These are phyloP conservation scores for Zea luxurians DNA, from an alignment of 176 grass and related monocot species.

Conservation along the genomic window DNA sequence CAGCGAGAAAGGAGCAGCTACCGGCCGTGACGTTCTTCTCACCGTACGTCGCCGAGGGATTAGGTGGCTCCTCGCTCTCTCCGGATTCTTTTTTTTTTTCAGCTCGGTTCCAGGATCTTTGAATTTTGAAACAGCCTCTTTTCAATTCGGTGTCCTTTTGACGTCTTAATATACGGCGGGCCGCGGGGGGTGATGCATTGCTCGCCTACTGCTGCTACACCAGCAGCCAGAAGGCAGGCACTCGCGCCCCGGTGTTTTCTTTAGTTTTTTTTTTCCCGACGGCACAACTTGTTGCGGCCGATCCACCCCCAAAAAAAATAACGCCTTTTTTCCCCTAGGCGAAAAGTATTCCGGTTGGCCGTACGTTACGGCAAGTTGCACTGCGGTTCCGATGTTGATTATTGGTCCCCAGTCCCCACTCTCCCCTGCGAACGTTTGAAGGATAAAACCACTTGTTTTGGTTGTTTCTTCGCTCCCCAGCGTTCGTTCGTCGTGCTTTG, in stretches of 20 bases:
- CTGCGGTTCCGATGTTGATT: conserved; percentile 37
- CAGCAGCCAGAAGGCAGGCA: not conserved
- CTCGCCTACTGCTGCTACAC: conserved; percentile 6
- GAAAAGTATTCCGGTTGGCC: conserved; percentile 46
- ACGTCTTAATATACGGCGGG: conserved; percentile 4
- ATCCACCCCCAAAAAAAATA: conserved; percentile 22
- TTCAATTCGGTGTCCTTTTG: not conserved
- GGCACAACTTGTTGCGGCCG: conserved; percentile 38
- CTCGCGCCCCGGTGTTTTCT: not conserved
- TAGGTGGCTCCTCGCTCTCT: conserved; percentile 21
- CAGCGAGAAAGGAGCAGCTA: conserved; percentile 9
- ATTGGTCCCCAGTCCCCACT: conserved; percentile 20
- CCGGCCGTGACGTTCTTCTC: conserved; percentile 2
- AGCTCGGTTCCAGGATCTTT: conserved; percentile 23
- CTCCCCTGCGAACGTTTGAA: conserved; percentile 1
- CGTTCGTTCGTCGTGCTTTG: conserved; percentile 15
- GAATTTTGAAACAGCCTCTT: not conserved
- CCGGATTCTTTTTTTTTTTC: not conserved
- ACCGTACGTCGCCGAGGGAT: conserved; percentile 18
- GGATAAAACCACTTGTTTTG: conserved; percentile 35
- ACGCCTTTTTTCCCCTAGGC: not conserved
- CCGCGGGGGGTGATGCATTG: conserved; percentile 37
- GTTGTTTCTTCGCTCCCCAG: conserved; percentile 16
- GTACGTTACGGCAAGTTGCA: conserved; percentile 53
- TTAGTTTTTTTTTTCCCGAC: conserved; percentile 8